Evolutionary conservation across 2,329 filamentous ascomycete species (phyloP).

Genomic region (Clonostachys byssicola): DNA sequence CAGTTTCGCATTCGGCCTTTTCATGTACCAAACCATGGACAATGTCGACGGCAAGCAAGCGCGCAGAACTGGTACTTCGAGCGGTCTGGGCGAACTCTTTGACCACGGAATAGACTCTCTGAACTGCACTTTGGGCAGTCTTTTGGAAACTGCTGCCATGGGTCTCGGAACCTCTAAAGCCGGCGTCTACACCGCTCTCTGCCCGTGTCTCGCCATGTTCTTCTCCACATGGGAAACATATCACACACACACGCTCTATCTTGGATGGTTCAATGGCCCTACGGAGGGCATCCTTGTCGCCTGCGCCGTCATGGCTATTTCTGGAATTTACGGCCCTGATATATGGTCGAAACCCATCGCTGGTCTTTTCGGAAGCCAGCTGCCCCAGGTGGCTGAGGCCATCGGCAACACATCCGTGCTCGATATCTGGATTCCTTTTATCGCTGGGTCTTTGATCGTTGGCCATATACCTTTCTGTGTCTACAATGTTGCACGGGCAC

Average conservation of each 20-base stretch:
- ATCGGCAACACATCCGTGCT: conserved; percentile 73
- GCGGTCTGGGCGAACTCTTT: conserved; percentile 91
- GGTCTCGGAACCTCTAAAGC: conserved; percentile 79
- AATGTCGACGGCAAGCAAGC: conserved; percentile 99
- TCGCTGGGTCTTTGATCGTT: conserved; percentile 60
- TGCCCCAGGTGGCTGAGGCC: conserved; percentile 48
- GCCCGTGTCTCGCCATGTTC: conserved; percentile 95
- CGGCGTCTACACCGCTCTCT: conserved; percentile 86
- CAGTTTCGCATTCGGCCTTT: conserved; percentile 91
- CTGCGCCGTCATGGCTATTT: conserved; percentile 78
- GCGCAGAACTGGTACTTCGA: conserved; percentile 88
- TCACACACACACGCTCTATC: conserved; percentile 94
- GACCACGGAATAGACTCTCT: conserved; percentile 98
- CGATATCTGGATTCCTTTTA: conserved; percentile 80
- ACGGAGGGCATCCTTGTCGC: conserved; percentile 93
- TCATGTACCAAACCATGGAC: conserved; percentile 99
- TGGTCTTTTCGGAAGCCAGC: conserved; percentile 55
- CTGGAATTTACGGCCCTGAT: conserved; percentile 81
- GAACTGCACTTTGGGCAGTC: conserved; percentile 90
- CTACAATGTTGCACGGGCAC: conserved; percentile 75
- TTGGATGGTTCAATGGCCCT: conserved; percentile 94
- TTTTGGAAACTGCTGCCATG: conserved; percentile 91
- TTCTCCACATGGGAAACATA: conserved; percentile 99
- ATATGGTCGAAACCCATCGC: conserved; percentile 80
- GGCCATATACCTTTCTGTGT: conserved; percentile 87